Conservation (phyloP, 2,329 filamentous ascomycete species). For the Epichloe brachyelytri region DNA sequence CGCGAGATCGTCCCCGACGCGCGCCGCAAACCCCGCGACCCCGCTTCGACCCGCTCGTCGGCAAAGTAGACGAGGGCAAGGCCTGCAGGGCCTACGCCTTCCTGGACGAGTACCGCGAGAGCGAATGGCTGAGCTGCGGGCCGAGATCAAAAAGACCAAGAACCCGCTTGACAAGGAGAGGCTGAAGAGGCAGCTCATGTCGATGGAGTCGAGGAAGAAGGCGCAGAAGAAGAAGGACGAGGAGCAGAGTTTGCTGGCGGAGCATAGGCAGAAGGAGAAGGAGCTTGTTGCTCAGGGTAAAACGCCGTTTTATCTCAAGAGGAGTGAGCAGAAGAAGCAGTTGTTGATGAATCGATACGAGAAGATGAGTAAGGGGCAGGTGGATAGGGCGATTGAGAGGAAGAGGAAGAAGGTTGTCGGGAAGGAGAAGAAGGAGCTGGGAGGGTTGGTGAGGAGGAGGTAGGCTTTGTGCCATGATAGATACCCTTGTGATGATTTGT, state of each 20-base stretch:
- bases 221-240: conserved; percentile 57
- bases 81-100: conserved; percentile 71
- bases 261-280: conserved; percentile 74
- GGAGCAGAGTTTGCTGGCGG: conserved; percentile 53
- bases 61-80: conserved; percentile 41
- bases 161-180: conserved; percentile 51
- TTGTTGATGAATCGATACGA: conserved; percentile 67
- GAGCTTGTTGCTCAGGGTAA: conserved; percentile 79
- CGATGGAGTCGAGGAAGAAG: conserved; percentile 68
- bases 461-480: background rate
- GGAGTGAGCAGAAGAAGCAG: conserved; percentile 79
- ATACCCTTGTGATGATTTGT: no score
- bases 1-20: conserved; percentile 53
- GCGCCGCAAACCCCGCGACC: conserved; percentile 59
- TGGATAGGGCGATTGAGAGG: conserved; percentile 73
- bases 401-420: conserved; percentile 78
- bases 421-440: conserved; percentile 71
- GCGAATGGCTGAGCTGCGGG: conserved; percentile 69
- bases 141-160: conserved; percentile 52
- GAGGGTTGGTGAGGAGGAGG: conserved; percentile 18
- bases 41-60: conserved; percentile 58
- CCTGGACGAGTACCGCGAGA: conserved; percentile 69
- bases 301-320: conserved; percentile 87
- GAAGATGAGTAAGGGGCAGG: conserved; percentile 72
- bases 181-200: conserved; percentile 60